phyloP scores from a whole-genome alignment of 2,329 filamentous ascomycete species.

The Geosmithia morbida region DNA sequence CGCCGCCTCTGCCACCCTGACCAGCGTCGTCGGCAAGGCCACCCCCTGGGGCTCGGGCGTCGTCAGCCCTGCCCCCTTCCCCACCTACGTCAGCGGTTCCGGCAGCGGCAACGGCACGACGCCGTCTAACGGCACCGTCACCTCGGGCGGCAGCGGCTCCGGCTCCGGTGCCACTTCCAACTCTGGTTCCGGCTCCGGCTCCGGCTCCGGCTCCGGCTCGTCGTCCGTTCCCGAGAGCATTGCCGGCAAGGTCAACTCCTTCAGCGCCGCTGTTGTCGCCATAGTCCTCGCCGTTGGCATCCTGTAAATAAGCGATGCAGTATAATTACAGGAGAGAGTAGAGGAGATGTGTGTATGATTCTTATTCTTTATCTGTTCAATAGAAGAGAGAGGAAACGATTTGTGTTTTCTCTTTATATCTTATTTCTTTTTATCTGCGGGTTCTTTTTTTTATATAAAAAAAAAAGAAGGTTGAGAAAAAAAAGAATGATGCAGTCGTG shows the following conservation, averaged over 20 bases:
- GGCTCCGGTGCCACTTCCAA: not conserved
- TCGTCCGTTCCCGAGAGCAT: not conserved
- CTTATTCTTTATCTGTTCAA: not conserved
- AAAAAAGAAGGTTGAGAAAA: too few species aligned
- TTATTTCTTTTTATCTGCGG: too few species aligned
- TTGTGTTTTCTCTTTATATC: too few species aligned
- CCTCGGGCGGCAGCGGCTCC: not conserved
- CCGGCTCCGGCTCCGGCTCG: not conserved
- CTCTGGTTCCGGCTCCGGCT: not conserved
- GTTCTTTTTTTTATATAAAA: too few species aligned
- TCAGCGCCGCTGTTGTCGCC: conserved; percentile 2
- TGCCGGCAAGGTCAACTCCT: not conserved
- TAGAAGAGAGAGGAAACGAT: not conserved
- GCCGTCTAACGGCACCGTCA: not conserved
- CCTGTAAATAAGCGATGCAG: not conserved
- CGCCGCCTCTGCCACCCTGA: not conserved
- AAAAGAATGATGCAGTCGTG: too few species aligned
- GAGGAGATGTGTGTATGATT: not conserved
- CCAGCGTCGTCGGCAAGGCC: not conserved
- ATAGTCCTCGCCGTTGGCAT: not conserved
- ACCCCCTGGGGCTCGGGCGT: not conserved
- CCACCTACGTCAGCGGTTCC: not conserved
- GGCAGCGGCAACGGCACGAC: not conserved
- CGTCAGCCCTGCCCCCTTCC: not conserved
- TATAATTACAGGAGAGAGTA: not conserved